Percentiles rank a stretch among this genome's conserved stretches.
These are phyloP conservation scores for Lophiostoma macrostomum DNA, from an alignment of 495 filamentous ascomycete genomes.

Conservation along the genomic window DNA sequence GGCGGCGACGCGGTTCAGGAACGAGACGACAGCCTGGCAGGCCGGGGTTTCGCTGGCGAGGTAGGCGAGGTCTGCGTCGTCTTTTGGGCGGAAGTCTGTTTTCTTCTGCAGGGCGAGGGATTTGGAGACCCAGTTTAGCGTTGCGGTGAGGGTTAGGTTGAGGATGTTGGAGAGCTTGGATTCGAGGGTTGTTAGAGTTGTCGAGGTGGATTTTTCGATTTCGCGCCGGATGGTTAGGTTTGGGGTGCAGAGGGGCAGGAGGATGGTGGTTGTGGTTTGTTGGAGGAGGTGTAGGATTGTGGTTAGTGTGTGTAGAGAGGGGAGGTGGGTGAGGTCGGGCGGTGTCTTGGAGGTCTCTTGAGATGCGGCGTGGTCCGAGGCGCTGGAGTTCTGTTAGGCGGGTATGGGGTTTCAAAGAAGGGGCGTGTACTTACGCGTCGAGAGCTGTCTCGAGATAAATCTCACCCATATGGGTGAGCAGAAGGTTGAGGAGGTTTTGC, in stretches of 20 bases:
- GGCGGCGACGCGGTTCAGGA: slow-evolving; percentile 64
- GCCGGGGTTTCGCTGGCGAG: slow-evolving; percentile 63
- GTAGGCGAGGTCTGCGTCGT: slow-evolving; percentile 54
- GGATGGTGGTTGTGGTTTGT: slow-evolving; percentile 80
- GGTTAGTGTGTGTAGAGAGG: slow-evolving; percentile 72
- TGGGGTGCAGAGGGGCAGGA: slow-evolving; percentile 82
- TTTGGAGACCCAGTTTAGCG: slow-evolving; percentile 72
- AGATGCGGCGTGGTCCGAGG: slow-evolving; percentile 66
- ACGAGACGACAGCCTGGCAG: slow-evolving; percentile 72
- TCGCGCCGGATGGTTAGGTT: slow-evolving; percentile 85
- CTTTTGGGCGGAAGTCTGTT: slow-evolving; percentile 85
- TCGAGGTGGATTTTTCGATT: slow-evolving; percentile 80
- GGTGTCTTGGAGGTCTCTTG: slow-evolving; percentile 77
- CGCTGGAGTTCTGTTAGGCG: slow-evolving; percentile 37
- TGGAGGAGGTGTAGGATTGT: slow-evolving; percentile 90
- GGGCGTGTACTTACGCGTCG: slow-evolving; percentile 57
- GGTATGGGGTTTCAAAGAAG: neutral
- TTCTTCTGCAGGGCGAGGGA: slow-evolving; percentile 81
- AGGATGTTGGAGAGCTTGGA: slow-evolving; percentile 84
- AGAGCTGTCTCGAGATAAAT: slow-evolving; percentile 92
- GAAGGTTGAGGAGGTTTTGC: slow-evolving; percentile 75
- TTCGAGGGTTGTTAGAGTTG: slow-evolving; percentile 74
- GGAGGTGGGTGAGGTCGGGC: slow-evolving; percentile 83
- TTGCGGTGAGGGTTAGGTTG: slow-evolving; percentile 79
- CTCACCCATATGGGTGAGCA: slow-evolving; percentile 86